Conservation (phyloP, 208 protist genomes). For the Polymyxa betae region DNA sequence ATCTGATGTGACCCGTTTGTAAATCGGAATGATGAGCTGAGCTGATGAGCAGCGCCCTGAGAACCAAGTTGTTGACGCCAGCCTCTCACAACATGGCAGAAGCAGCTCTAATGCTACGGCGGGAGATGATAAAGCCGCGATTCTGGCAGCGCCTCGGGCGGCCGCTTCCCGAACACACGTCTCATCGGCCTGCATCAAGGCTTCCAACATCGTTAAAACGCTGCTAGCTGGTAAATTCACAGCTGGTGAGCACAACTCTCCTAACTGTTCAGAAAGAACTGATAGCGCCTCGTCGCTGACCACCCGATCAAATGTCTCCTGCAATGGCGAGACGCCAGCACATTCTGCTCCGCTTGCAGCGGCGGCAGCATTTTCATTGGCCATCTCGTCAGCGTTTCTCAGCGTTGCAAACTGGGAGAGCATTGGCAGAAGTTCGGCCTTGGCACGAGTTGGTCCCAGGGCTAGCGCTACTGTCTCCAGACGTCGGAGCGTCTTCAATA, state of each 20-base stretch:
- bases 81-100: not conserved
- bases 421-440: slow-evolving; percentile 33
- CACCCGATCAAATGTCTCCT: slow-evolving; percentile 30
- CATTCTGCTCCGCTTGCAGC: slow-evolving; percentile 29
- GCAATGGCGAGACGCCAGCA: slow-evolving; percentile 20
- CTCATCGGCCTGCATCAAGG: slow-evolving; percentile 34
- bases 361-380: slow-evolving; percentile 22
- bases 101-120: not conserved
- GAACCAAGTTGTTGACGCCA: slow-evolving; percentile 19
- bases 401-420: slow-evolving; percentile 29
- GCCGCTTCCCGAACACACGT: slow-evolving; percentile 33
- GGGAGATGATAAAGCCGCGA: not conserved
- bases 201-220: slow-evolving; percentile 28
- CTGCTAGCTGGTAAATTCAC: not conserved
- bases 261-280: slow-evolving; percentile 4
- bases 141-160: not conserved
- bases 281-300: slow-evolving; percentile 23
- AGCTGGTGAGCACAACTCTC: not conserved
- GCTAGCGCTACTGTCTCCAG: slow-evolving; percentile 17
- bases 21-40: slow-evolving; percentile 51
- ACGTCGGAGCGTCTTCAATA: slow-evolving; percentile 6
- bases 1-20: slow-evolving; percentile 33
- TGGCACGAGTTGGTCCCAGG: not conserved
- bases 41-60: slow-evolving; percentile 32
- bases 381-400: slow-evolving; percentile 7